Evolutionary conservation across 202 grass and related monocot genomes (phyloP).

Genomic region (Dendrocalamus latiflorus): DNA sequence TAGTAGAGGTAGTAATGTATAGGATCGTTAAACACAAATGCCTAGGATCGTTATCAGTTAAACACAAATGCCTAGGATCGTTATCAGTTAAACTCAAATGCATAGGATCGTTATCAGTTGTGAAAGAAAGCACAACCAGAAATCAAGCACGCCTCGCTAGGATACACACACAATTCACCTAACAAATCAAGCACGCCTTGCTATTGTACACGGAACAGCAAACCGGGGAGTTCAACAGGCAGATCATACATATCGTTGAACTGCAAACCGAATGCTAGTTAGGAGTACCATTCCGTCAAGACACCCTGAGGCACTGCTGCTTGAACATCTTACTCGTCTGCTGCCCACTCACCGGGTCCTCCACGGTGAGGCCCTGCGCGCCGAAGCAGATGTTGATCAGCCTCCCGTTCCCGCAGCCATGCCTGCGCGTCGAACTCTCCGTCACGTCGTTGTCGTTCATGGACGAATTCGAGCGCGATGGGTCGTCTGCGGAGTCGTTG

Average conservation of each 20-base stretch:
- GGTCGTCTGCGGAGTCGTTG: constrained; percentile 21
- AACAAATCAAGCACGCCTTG: neutral
- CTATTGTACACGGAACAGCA: neutral
- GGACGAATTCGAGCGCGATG: constrained; percentile 72
- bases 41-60: too few species aligned
- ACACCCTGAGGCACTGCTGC: constrained; percentile 42
- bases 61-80: too few species aligned
- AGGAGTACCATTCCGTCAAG: constrained; percentile 36
- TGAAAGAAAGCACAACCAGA: neutral
- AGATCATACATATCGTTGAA: too few species aligned
- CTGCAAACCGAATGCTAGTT: too few species aligned
- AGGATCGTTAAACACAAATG: too few species aligned
- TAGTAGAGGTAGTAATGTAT: too few species aligned
- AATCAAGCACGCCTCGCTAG: neutral
- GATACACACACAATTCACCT: neutral
- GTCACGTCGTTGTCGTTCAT: constrained; percentile 7
- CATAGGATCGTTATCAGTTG: neutral
- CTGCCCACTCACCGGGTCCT: constrained; percentile 54
- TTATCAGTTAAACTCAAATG: neutral
- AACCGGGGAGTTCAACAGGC: neutral
- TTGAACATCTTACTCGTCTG: constrained; percentile 54
- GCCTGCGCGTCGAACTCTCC: constrained; percentile 33
- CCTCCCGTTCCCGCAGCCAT: constrained; percentile 51
- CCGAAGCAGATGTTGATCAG: constrained; percentile 94
- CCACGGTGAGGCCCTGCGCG: constrained; percentile 59